Evolutionary conservation across 257 asterid genomes (phyloP).

Genomic region (Lavandula angustifolia): DNA sequence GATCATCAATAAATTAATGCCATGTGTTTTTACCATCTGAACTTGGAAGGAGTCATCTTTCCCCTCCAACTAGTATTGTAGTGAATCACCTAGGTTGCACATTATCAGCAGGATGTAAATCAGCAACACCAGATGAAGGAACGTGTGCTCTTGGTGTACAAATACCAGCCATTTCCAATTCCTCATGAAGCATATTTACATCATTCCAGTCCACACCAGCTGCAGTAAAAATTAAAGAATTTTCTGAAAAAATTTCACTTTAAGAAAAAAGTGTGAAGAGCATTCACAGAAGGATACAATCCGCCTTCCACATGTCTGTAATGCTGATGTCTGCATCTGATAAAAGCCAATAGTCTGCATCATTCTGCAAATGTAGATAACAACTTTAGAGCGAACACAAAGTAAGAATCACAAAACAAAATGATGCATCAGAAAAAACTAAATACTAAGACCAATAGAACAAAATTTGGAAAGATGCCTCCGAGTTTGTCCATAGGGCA

Average conservation of each 20-base stretch:
- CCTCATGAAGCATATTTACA: slow-evolving; percentile 55
- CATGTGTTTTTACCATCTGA: slow-evolving; percentile 24
- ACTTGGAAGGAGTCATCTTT: slow-evolving; percentile 7
- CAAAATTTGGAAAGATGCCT: background rate
- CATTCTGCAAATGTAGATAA: slow-evolving; percentile 55
- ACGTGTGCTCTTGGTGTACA: slow-evolving; percentile 48
- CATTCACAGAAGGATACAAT: slow-evolving; percentile 49
- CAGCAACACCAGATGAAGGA: slow-evolving; percentile 45
- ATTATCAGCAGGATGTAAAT: slow-evolving; percentile 41
- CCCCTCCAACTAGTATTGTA: background rate
- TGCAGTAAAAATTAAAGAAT: slow-evolving; percentile 35
- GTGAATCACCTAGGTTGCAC: slow-evolving; percentile 57
- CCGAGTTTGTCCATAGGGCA: slow-evolving; percentile 11
- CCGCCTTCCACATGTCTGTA: slow-evolving; percentile 94
- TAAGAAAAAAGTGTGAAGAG: background rate
- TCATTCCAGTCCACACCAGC: slow-evolving; percentile 70
- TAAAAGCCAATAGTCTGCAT: slow-evolving; percentile 87
- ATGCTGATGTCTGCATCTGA: slow-evolving; percentile 84
- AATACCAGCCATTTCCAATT: slow-evolving; percentile 53
- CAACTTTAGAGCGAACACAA: slow-evolving; percentile 23
- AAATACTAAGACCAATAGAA: slow-evolving; percentile 14
- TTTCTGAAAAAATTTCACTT: background rate
- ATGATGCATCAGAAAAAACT: background rate
- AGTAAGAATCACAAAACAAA: slow-evolving; percentile 11
- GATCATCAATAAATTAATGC: slow-evolving; percentile 19